These are phyloP conservation scores for Phytophthora pisi DNA, from an alignment of 352 stramenopile genomes.

Conservation along the genomic window DNA sequence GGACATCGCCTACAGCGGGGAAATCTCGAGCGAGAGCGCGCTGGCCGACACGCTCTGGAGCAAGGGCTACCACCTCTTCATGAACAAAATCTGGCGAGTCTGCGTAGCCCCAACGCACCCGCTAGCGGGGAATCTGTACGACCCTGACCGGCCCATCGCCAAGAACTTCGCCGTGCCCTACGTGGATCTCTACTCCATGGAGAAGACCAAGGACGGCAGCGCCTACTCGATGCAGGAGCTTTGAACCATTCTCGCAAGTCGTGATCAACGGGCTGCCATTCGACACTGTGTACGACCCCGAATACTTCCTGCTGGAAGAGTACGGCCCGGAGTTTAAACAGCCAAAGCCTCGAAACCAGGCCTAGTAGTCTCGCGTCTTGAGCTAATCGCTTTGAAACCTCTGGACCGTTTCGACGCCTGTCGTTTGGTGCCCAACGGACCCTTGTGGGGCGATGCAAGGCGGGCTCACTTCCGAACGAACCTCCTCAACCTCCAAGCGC, in stretches of 20 bases:
- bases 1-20: slow-evolving; percentile 40
- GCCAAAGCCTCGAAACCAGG: slow-evolving; percentile 7
- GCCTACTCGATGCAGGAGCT: slow-evolving; percentile 21
- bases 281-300: slow-evolving; percentile 34
- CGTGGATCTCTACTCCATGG: slow-evolving; percentile 35
- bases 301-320: slow-evolving; percentile 26
- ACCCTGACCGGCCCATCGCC: slow-evolving; percentile 12
- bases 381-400: no score
- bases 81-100: slow-evolving; percentile 33
- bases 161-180: slow-evolving; percentile 26
- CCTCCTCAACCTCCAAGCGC: neutral
- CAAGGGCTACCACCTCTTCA: slow-evolving; percentile 53
- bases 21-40: neutral
- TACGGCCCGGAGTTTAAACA: slow-evolving; percentile 34
- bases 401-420: no score
- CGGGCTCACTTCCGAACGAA: neutral
- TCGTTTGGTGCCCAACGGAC: no score
- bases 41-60: slow-evolving; percentile 20
- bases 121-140: slow-evolving; percentile 34
- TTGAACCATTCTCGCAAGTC: slow-evolving; percentile 22
- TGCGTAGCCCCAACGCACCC: slow-evolving; percentile 42
- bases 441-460: no score
- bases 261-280: slow-evolving; percentile 30
- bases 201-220: neutral
- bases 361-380: no score